Evolutionary conservation across 441 rosid species (phyloP), one percentile per base, ranked within the genome.

Genomic region (Erodium texanum): DNA sequence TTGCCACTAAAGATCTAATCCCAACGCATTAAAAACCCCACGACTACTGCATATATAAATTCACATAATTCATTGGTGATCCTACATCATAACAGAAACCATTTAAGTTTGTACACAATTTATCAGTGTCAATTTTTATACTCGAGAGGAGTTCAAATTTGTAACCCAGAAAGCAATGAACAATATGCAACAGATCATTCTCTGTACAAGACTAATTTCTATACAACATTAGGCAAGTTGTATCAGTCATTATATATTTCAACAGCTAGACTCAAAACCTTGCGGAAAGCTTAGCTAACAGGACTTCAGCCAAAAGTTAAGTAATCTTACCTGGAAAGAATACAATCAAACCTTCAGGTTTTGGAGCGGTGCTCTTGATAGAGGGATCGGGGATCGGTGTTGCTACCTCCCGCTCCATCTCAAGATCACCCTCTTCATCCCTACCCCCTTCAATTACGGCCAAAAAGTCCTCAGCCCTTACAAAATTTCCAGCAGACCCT

Each of bases 401-500:
- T 22, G 69, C 71, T 74, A 73, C 77, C 75, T 78, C 85, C 72
- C 67, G 74, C 76, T 87, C 87, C 68, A 68, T 75, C 67, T 78
- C 80, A 65, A 92, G 89, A 82, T 94, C 99, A 74, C 96, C 97
- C 75, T 94, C 98, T 81, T 92, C 97, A 74, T 94, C 98, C 77
- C 74, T 77, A 64, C 85, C 89, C 66, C 80, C 87, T 71, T 83
- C 98, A 71, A 87, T 70, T 67, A 88, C 81, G 71, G 99, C 99
- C 85, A 92, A 75, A 83, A 89, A 88, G 73, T 89, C 94, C 74
- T 92, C 96, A 7, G 82, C 66, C 75, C 85, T 80, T 62, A 94
- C 90, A 67, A 83, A 75, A 75, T 76, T 89, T 76, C 98, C 96
- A 59, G 97, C 99, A 79, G 92, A 82, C 71, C 99, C 99, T 74